Evolutionary conservation across 179 eudicot genomes (phyloP).

Genomic region (Silene noctiflora): DNA sequence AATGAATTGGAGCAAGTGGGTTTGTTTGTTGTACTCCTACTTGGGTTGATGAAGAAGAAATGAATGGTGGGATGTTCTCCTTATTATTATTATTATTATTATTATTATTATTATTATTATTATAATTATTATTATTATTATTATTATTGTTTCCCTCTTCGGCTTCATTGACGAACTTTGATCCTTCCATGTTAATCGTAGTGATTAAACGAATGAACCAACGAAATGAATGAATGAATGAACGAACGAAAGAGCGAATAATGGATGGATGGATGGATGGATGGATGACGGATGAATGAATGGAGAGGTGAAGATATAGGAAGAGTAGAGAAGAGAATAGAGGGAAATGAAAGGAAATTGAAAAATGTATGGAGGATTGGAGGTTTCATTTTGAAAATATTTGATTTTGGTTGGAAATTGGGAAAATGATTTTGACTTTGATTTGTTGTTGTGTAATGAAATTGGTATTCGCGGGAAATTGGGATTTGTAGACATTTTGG

Average conservation of each 20-base stretch:
- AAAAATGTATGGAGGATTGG: background rate
- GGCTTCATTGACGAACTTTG: background rate
- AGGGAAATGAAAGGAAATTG: background rate
- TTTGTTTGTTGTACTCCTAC: background rate
- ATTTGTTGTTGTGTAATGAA: background rate
- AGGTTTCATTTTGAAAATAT: background rate
- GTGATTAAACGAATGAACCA: background rate
- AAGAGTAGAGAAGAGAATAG: background rate
- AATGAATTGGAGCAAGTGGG: background rate
- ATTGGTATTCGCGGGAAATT: background rate
- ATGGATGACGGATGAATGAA: background rate
- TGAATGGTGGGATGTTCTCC: slow-evolving; percentile 27
- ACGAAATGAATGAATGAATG: background rate
- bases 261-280: background rate
- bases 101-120: no score
- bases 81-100: slow-evolving; percentile 19
- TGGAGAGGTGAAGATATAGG: background rate
- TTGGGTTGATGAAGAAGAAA: background rate
- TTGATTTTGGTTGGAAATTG: background rate
- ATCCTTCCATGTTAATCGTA: background rate
- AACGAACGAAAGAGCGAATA: background rate
- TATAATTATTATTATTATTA: no score
- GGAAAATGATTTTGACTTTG: background rate
- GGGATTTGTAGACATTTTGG: background rate
- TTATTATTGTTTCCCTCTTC: background rate